Percentiles rank a stretch among this genome's conserved stretches.
phyloP scores from a whole-genome alignment of 2,329 filamentous ascomycete genomes.

The Pyrenochaeta sp. region DNA sequence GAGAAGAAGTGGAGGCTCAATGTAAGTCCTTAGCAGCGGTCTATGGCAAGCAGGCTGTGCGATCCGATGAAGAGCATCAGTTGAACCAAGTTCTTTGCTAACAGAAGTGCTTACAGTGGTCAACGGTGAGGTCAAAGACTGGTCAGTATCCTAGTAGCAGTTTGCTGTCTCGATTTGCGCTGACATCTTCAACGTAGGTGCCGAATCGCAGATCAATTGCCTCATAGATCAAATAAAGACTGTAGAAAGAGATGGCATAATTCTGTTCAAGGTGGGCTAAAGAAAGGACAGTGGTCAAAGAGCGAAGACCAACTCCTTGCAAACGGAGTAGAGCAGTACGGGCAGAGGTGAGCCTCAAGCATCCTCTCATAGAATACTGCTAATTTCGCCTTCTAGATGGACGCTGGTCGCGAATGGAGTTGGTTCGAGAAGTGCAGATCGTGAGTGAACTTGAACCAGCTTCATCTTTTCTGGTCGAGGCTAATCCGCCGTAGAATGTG shows the following conservation, averaged over 20 bases:
- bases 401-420: constrained; percentile 52
- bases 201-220: constrained; percentile 47
- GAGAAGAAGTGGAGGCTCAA: constrained; percentile 38
- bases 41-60: too few relatives aligned
- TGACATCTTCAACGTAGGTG: constrained; percentile 33
- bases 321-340: constrained; percentile 45
- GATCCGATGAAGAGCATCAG: too few relatives aligned
- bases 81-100: background rate
- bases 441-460: constrained; percentile 36
- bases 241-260: constrained; percentile 56
- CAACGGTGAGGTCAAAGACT: constrained; percentile 37
- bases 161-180: background rate
- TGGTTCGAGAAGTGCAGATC: constrained; percentile 49
- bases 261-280: constrained; percentile 46
- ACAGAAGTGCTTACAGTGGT: constrained; percentile 15
- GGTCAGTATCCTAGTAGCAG: constrained; percentile 17
- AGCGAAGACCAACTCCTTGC: constrained; percentile 45
- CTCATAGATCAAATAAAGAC: constrained; percentile 54
- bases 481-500: constrained; percentile 53
- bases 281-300: constrained; percentile 52
- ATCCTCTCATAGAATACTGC: background rate
- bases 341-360: constrained; percentile 40
- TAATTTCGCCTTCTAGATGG: constrained; percentile 43
- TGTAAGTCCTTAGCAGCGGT: constrained; percentile 18
- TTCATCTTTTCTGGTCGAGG: too few relatives aligned